These are phyloP conservation scores for Brassica balearica DNA, from an alignment of 441 rosid species.

Conservation along the genomic window DNA sequence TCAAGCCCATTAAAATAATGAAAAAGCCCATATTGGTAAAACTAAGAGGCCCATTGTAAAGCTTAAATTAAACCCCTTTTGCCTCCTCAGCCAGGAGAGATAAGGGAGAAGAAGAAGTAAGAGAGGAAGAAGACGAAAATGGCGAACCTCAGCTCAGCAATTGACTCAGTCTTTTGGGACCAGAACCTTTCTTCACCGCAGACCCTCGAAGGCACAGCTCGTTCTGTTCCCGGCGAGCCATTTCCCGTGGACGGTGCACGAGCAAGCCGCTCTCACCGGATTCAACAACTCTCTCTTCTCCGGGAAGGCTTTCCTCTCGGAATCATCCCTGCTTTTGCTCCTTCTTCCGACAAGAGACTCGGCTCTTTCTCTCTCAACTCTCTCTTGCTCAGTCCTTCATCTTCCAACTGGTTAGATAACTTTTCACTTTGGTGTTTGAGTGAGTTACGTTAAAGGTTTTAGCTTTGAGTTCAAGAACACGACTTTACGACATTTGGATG, in stretches of 20 bases:
- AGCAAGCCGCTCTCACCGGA: conserved; percentile 74
- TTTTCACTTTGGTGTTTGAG: conserved; percentile 16
- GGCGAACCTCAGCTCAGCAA: conserved; percentile 77
- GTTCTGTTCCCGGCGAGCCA: conserved; percentile 77
- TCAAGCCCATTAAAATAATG: background rate
- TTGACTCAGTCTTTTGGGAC: conserved; percentile 87
- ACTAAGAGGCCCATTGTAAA: background rate
- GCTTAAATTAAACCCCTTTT: too few species aligned
- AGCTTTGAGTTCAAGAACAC: background rate
- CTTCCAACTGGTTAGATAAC: conserved; percentile 56
- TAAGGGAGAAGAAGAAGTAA: conserved; percentile 13
- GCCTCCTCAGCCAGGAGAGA: background rate
- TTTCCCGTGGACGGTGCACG: conserved; percentile 68
- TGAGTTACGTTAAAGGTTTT: conserved; percentile 1
- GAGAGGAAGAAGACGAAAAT: conserved; percentile 45
- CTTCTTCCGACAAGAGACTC: conserved; percentile 54
- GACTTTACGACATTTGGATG: background rate
- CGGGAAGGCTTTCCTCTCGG: conserved; percentile 78
- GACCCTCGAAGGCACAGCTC: conserved; percentile 67
- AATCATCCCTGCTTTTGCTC: conserved; percentile 70
- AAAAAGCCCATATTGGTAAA: background rate
- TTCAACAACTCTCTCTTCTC: conserved; percentile 81
- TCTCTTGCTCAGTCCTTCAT: conserved; percentile 58
- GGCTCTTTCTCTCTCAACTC: conserved; percentile 81
- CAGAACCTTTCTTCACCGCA: conserved; percentile 65